Conservation (phyloP, 2,329 filamentous ascomycete genomes). For the Sporothrix luriei region DNA sequence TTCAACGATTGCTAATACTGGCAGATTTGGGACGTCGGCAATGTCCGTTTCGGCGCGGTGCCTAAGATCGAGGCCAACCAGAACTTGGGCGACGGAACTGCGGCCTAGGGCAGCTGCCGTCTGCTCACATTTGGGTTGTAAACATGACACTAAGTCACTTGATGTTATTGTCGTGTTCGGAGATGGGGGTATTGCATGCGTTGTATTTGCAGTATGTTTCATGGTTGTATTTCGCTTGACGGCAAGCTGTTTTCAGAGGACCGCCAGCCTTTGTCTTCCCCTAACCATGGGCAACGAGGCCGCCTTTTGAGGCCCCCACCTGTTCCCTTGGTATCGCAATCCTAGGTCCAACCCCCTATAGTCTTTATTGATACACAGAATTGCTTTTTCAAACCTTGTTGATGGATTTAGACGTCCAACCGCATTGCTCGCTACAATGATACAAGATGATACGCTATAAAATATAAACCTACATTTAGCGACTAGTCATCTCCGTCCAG, state of each 20-base stretch:
- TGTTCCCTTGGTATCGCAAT: too few species aligned
- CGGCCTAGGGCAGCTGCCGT: not conserved
- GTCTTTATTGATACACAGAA: not conserved
- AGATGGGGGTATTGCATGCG: not conserved
- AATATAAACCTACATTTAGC: not conserved
- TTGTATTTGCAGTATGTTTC: constrained; percentile 3
- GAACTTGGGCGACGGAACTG: constrained; percentile 37
- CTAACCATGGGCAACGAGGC: not conserved
- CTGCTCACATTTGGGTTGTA: too few species aligned
- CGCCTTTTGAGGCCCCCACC: not conserved
- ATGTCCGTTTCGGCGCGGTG: constrained; percentile 61
- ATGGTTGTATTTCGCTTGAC: not conserved
- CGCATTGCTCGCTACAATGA: not conserved
- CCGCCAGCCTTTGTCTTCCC: not conserved
- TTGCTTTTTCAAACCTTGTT: too few species aligned
- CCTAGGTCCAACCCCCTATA: not conserved
- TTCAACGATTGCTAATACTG: not conserved
- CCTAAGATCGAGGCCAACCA: constrained; percentile 53
- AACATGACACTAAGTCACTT: not conserved
- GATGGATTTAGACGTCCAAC: too few species aligned
- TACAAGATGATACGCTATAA: not conserved
- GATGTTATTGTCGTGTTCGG: not conserved
- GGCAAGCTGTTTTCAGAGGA: not conserved
- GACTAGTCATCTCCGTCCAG: too few species aligned
- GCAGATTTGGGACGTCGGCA: constrained; percentile 65